A percentile compares a stretch with the other conserved stretches of the same genome.
These are phyloP conservation scores for Phytophthora crassamura DNA, from an alignment of 352 stramenopile genomes.

Conservation along the genomic window DNA sequence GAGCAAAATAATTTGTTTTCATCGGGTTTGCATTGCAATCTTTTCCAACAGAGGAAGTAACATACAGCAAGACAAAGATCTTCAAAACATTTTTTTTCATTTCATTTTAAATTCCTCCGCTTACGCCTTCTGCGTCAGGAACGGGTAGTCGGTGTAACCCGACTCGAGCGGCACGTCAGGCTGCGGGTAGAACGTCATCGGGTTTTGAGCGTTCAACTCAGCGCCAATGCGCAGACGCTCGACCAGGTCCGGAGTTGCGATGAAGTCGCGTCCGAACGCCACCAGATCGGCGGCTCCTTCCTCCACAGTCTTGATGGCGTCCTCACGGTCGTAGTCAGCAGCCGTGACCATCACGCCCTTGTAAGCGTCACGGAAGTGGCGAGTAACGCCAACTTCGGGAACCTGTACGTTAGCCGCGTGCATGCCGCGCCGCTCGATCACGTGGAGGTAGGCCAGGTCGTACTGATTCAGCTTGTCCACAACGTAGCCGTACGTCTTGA, in stretches of 20 bases:
- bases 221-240: conserved; percentile 37
- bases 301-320: conserved; percentile 39
- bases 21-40: too few relatives aligned
- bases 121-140: conserved; percentile 21
- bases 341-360: conserved; percentile 49
- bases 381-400: conserved; percentile 41
- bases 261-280: conserved; percentile 54
- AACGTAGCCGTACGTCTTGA: conserved; percentile 42
- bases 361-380: conserved; percentile 50
- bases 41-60: too few relatives aligned
- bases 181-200: conserved; percentile 37
- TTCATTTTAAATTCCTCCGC: neutral
- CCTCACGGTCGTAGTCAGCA: conserved; percentile 39
- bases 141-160: conserved; percentile 47
- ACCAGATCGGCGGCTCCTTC: conserved; percentile 46
- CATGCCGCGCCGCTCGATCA: conserved; percentile 48
- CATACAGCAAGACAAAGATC: too few relatives aligned
- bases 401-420: conserved; percentile 26
- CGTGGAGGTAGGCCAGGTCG: conserved; percentile 52
- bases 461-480: conserved; percentile 36
- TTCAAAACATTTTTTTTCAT: neutral
- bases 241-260: conserved; percentile 60
- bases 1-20: too few relatives aligned
- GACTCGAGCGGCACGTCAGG: conserved; percentile 20
- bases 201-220: conserved; percentile 37